These are phyloP conservation scores for Pseudogymnoascus sp. DNA, from an alignment of 2,329 filamentous ascomycete species.

Conservation along the genomic window DNA sequence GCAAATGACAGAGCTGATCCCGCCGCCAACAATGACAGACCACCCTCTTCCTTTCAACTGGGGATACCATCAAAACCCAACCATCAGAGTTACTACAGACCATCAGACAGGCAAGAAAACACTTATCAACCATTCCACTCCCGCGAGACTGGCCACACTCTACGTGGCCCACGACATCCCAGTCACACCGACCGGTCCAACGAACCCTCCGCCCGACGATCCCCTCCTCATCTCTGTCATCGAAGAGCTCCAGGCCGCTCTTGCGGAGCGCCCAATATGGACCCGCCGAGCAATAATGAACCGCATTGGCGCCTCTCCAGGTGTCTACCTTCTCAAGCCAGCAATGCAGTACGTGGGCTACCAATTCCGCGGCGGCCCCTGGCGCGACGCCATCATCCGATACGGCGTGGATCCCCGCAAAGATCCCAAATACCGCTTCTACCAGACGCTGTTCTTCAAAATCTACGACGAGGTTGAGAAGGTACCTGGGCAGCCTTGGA, in stretches of 20 bases:
- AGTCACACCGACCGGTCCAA: constrained; percentile 16
- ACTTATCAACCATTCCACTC: constrained; percentile 21
- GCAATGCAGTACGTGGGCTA: constrained; percentile 81
- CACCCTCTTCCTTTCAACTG: constrained; percentile 68
- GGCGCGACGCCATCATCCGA: constrained; percentile 76
- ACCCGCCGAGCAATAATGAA: constrained; percentile 78
- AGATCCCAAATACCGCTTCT: constrained; percentile 67
- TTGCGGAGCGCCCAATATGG: constrained; percentile 73
- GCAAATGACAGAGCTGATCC: constrained; percentile 61
- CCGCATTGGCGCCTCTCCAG: constrained; percentile 46
- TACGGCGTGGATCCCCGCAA: constrained; percentile 81
- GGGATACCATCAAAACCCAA: constrained; percentile 79
- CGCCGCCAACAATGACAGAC: constrained; percentile 70
- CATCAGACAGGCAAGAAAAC: constrained; percentile 25
- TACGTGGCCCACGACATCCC: constrained; percentile 19
- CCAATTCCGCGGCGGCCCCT: constrained; percentile 86
- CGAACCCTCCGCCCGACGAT: constrained; percentile 28
- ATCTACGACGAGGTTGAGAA: constrained; percentile 33
- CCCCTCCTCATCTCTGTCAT: constrained; percentile 57
- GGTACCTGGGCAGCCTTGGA: constrained; percentile 16
- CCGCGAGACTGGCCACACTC: constrained; percentile 15
- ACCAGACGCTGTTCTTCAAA: constrained; percentile 86
- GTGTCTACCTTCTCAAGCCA: constrained; percentile 56
- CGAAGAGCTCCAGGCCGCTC: constrained; percentile 52
- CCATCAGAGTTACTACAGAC: constrained; percentile 37